Base-by-base conservation (phyloP, 2,329 filamentous ascomycete genomes). In the Myrmaecium sp. region DNA sequence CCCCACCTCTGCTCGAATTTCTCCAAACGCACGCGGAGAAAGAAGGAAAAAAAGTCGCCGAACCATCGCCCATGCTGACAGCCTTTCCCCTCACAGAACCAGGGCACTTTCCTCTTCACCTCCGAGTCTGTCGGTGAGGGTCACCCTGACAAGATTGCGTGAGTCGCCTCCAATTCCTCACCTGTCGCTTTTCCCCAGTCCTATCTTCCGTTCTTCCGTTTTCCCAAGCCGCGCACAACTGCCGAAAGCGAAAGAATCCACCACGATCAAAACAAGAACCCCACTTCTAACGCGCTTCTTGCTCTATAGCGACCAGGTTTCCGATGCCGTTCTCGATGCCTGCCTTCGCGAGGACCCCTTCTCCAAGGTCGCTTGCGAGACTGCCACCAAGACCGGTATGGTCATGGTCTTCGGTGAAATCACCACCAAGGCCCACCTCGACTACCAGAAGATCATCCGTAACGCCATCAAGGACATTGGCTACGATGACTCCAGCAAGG, bases 321-420 rank as follows among this genome's bases (percentile, higher is more conserved):
- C 86, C 37, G 89, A 98, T 65, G 86, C 89, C 47, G 72, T 98
- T 50, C 84, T 98, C 65, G 89, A 98, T 69, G 89, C 89, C 63
- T 95, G 89, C 66, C 67, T 98, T 51, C 66, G 67, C 37, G 78
- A 89, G 60, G 89, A 98, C 57, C 86, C 86, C 41, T 73, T 94
- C 52, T 95, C 89, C 67, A 98, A 95, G 64, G 69, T 95, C 46
- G 89, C 89, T 56, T 98, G 89, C 62, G 89, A 98, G 70, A 94
- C 86, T 42, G 89, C 89, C 49, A 93, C 89, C 66, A 98, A 98
- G 80, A 98, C 89, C 44, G 89, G 89, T 51, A 76, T 98, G 89
- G 69, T 98, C 60, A 95, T 98, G 89, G 76, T 54, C 38, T 55
- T 55, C 25, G 52, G 52, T 35, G 89, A 98, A 60, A 98, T 98